phyloP scores from a whole-genome alignment of 1,284 basidiomycete genomes.

The Amylostereum areolatum region DNA sequence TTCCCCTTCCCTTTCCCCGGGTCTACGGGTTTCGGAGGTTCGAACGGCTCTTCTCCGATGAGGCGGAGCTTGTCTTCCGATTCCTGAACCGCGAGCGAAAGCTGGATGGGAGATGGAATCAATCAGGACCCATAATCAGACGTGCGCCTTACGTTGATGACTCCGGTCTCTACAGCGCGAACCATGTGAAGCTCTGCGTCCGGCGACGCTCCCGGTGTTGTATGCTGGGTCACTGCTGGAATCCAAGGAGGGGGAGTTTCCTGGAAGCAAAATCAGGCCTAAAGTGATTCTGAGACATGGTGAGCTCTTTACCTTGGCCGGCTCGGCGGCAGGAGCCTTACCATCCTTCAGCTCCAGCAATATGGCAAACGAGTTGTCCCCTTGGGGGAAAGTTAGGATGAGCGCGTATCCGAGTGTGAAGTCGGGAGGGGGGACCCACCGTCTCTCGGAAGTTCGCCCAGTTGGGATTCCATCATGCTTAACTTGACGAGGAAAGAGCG shows the following conservation, averaged over 20 bases:
- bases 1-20: constrained; percentile 21
- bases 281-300: not conserved
- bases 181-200: constrained; percentile 62
- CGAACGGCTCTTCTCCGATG: constrained; percentile 16
- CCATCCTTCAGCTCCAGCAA: constrained; percentile 78
- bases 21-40: constrained; percentile 2
- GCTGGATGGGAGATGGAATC: constrained; percentile 28
- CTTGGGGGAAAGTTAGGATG: constrained; percentile 27
- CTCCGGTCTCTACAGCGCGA: constrained; percentile 78
- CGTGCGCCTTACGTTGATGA: constrained; percentile 65
- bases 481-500: constrained; percentile 84
- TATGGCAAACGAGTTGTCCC: constrained; percentile 78
- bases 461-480: constrained; percentile 72
- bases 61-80: constrained; percentile 56
- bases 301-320: constrained; percentile 34
- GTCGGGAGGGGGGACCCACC: constrained; percentile 25
- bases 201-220: constrained; percentile 53
- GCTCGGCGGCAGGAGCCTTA: constrained; percentile 47
- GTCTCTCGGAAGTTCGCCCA: constrained; percentile 53
- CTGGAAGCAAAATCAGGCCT: constrained; percentile 2
- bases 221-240: constrained; percentile 59
- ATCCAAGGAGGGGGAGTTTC: constrained; percentile 72
- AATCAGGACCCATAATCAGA: not conserved
- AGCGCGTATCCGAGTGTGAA: not conserved
- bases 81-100: constrained; percentile 75